These are phyloP conservation scores for Neodidymelliopsis sp. DNA, from an alignment of 2,329 filamentous ascomycete genomes.

Conservation along the genomic window DNA sequence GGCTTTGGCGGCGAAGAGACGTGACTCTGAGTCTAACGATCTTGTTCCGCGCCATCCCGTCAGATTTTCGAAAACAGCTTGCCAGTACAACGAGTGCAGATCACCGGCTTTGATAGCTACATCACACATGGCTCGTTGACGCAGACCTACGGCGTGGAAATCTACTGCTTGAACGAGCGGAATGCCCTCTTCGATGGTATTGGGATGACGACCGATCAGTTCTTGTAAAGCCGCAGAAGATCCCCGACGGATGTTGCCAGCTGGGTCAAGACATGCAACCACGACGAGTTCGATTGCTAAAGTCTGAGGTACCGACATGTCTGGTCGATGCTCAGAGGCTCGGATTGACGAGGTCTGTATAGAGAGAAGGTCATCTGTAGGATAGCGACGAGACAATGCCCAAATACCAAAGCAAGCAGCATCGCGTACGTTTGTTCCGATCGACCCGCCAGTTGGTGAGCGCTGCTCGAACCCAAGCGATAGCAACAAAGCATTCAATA, in stretches of 20 bases:
- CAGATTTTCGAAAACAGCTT: slow-evolving; percentile 72
- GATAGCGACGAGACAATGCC: slow-evolving; percentile 88
- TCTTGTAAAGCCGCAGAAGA: slow-evolving; percentile 95
- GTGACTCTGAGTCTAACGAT: slow-evolving; percentile 76
- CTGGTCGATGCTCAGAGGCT: slow-evolving; percentile 54
- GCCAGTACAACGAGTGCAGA: slow-evolving; percentile 71
- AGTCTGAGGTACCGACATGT: slow-evolving; percentile 68
- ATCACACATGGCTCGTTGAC: slow-evolving; percentile 79
- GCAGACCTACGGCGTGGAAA: slow-evolving; percentile 90
- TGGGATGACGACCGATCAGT: slow-evolving; percentile 88
- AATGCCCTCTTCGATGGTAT: slow-evolving; percentile 83
- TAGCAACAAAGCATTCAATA: slow-evolving; percentile 78
- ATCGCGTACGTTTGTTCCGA: slow-evolving; percentile 91
- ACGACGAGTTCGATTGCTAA: slow-evolving; percentile 83
- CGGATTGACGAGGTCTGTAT: slow-evolving; percentile 59
- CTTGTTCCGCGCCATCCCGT: slow-evolving; percentile 89
- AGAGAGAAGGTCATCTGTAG: slow-evolving; percentile 75
- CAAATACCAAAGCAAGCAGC: slow-evolving; percentile 96
- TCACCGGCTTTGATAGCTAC: slow-evolving; percentile 74
- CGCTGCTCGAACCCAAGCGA: slow-evolving; percentile 90
- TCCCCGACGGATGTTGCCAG: slow-evolving; percentile 91
- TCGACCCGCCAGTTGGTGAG: slow-evolving; percentile 80
- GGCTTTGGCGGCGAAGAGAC: slow-evolving; percentile 73
- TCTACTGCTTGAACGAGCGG: slow-evolving; percentile 87
- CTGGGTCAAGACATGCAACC: slow-evolving; percentile 83